Evolutionary conservation across 768 basidiomycete genomes (phyloP), one percentile per base, ranked within the genome.

Genomic region (Boletus sp.): DNA sequence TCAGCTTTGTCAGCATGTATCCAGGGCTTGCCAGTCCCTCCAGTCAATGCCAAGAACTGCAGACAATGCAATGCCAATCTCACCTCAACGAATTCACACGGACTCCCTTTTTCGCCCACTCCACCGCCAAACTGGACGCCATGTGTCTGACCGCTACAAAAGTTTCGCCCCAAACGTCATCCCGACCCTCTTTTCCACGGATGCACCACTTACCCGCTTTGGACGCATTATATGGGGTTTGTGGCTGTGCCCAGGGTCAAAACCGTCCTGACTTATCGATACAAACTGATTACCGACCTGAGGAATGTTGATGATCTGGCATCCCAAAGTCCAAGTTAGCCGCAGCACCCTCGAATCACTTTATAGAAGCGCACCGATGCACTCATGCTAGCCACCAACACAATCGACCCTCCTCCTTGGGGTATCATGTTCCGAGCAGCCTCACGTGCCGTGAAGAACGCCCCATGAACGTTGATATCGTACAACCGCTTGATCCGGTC

Each of bases 141-240:
- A 98, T 92, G 67, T 98, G 95, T 64, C 89, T 88, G 35, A 98
- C 94, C 47, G 94, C 89, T 89, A 57, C 46, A 42, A 5, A 10
- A 32, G n/a, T n/a, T n/a, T n/a, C n/a, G 20, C 45, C 45, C 40
- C 48, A 58, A 45, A 57, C 48, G 62, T 58, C 57, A 64, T 10
- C 17, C 12, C 18, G 9, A 15, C 6, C 20, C 5, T n/a, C 24
- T 28, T 47, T 39, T 5, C 20, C 10, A 28, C 46, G 18, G 15
- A 9, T 33, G 20, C 10, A 8, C 1, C 37, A 65, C 79, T 65
- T 64, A 86, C 88, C 92, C 36, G 92, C 92, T 77, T 95, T 98
- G 18, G 94, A 95, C 9, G 92, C 90, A 73, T 98, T 98, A 73
- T 98, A 98, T 0, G 95, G 94, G 5, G 92, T 90, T 80, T 98